Percentiles rank a stretch among this genome's conserved stretches.
Evolutionary conservation across 2,329 filamentous ascomycete species (phyloP).

Genomic region (Phyllosticta capitalensis): DNA sequence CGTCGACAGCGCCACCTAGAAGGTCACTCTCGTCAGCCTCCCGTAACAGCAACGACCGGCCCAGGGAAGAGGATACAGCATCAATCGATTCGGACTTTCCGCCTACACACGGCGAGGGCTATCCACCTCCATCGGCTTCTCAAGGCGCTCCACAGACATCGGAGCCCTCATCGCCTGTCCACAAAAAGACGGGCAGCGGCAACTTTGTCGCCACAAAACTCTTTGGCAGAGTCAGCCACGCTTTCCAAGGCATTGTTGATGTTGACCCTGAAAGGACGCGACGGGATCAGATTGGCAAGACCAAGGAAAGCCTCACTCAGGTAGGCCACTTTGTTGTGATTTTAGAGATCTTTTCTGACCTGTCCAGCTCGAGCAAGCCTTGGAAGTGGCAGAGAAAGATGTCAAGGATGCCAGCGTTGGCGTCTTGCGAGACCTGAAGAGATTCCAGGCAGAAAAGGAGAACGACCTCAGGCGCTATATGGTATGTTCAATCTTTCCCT

Average conservation of each 20-base stretch:
- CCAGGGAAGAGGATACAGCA: constrained; percentile 61
- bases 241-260: constrained; percentile 91
- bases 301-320: constrained; percentile 69
- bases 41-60: constrained; percentile 34
- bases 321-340: constrained; percentile 22
- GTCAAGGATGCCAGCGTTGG: constrained; percentile 87
- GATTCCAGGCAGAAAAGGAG: constrained; percentile 94
- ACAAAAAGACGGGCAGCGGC: constrained; percentile 76
- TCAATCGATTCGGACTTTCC: constrained; percentile 96
- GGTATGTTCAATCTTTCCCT: constrained; percentile 50
- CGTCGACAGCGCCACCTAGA: constrained; percentile 56
- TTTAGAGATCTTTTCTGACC: background rate
- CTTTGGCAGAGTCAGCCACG: constrained; percentile 90
- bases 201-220: constrained; percentile 82
- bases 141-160: constrained; percentile 51
- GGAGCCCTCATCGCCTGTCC: constrained; percentile 30
- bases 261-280: constrained; percentile 89
- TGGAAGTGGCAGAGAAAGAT: constrained; percentile 79
- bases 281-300: constrained; percentile 91
- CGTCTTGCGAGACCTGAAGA: constrained; percentile 78
- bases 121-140: constrained; percentile 57
- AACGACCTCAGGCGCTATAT: constrained; percentile 89
- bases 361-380: constrained; percentile 73
- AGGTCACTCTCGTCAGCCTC: constrained; percentile 56
- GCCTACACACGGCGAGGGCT: constrained; percentile 68